phyloP scores from a whole-genome alignment of 305 asterid species.

The Solanum hybrid region DNA sequence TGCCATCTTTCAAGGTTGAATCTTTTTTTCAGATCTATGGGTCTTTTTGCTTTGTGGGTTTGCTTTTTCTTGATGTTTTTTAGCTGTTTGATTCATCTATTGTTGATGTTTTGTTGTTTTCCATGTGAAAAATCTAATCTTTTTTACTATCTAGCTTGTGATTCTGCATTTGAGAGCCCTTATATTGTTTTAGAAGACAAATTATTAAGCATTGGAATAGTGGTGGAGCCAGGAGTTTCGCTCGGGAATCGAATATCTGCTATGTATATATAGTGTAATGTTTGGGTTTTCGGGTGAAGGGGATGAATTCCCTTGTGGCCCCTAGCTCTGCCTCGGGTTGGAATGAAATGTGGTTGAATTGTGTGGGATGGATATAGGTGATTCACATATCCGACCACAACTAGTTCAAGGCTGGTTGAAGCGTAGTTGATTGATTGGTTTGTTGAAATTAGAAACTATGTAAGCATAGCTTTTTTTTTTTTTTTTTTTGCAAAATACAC shows the following conservation, averaged over 20 bases:
- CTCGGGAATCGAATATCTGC: not conserved
- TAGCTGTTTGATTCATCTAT: not conserved
- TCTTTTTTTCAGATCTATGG: conserved; percentile 8
- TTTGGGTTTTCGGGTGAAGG: not conserved
- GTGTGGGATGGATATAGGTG: not conserved
- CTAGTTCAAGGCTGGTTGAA: not conserved
- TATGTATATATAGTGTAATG: not conserved
- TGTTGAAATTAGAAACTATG: not conserved
- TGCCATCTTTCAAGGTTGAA: conserved; percentile 13
- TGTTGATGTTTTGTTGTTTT: not conserved
- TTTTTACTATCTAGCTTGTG: not conserved
- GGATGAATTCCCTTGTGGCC: not conserved
- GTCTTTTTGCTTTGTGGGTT: not conserved
- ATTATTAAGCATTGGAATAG: not conserved
- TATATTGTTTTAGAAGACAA: not conserved
- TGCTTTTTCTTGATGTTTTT: not conserved
- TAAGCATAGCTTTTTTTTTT: not conserved
- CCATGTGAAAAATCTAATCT: not conserved
- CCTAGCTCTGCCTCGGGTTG: not conserved
- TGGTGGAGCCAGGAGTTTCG: not conserved
- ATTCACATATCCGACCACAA: not conserved
- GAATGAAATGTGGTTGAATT: not conserved
- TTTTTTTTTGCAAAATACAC: not conserved
- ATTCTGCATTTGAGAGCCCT: not conserved
- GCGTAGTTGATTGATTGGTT: not conserved